These are phyloP conservation scores for Closterium sp. DNA, from an alignment of 139 green algal genomes.

Conservation along the genomic window DNA sequence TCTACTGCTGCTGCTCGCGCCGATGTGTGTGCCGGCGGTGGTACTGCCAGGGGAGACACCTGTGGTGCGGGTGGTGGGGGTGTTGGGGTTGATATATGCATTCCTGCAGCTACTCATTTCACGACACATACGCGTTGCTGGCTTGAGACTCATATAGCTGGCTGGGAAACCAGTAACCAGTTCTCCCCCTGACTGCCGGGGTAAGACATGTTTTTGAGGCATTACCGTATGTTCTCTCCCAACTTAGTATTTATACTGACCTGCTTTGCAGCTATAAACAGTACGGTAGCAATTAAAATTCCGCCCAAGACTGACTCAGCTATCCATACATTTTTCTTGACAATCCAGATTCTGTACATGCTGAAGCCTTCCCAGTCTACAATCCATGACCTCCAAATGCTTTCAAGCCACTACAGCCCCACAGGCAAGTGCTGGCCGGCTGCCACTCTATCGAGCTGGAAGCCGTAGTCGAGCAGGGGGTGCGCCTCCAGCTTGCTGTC, in stretches of 20 bases:
- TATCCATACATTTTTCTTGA: too few relatives aligned
- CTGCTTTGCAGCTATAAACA: too few relatives aligned
- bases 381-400: too few relatives aligned
- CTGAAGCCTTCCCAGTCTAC: neutral
- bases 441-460: neutral
- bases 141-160: conserved; percentile 58
- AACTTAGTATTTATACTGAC: too few relatives aligned
- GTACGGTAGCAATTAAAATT: too few relatives aligned
- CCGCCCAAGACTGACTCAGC: too few relatives aligned
- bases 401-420: too few relatives aligned
- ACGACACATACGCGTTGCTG: conserved; percentile 53
- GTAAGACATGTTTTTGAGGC: too few relatives aligned
- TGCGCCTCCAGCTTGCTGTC: neutral
- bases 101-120: conserved; percentile 62
- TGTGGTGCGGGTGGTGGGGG: conserved; percentile 55
- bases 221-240: too few relatives aligned
- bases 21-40: conserved; percentile 63
- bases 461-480: neutral
- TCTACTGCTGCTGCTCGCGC: conserved; percentile 59
- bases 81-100: conserved; percentile 52
- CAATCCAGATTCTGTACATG: neutral
- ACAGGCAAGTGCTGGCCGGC: neutral
- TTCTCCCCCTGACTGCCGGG: too few relatives aligned
- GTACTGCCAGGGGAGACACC: conserved; percentile 48
- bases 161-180: too few relatives aligned